Evolutionary conservation across 2,329 filamentous ascomycete species (phyloP).

Genomic region (Fusarium albidum): DNA sequence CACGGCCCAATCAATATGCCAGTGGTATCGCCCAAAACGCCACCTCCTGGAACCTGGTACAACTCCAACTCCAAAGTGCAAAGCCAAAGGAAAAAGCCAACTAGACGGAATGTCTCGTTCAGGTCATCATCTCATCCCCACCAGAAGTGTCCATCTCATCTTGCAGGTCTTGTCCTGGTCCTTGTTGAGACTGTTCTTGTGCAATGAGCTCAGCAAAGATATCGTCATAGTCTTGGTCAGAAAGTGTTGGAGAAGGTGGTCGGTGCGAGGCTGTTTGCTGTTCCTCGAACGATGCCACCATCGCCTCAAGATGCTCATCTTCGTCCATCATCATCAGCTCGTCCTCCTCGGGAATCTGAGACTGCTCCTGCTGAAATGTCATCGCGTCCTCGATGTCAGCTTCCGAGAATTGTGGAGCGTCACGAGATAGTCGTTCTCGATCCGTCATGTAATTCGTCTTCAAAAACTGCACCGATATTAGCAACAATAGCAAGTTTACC

Average conservation of each 20-base stretch:
- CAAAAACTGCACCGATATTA: slow-evolving; percentile 42
- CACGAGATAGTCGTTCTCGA: slow-evolving; percentile 44
- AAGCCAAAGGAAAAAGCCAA: slow-evolving; percentile 4
- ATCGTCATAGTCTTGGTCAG: slow-evolving; percentile 69
- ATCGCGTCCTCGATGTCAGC: slow-evolving; percentile 62
- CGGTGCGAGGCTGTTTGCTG: slow-evolving; percentile 35
- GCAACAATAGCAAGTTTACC: not conserved
- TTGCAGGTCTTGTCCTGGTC: slow-evolving; percentile 33
- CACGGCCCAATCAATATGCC: slow-evolving; percentile 31
- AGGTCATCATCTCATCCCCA: slow-evolving; percentile 32
- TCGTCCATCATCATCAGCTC: slow-evolving; percentile 67
- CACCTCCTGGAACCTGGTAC: slow-evolving; percentile 22
- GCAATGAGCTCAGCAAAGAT: slow-evolving; percentile 60
- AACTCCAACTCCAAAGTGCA: slow-evolving; percentile 31
- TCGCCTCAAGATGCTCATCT: slow-evolving; percentile 64
- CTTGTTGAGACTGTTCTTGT: slow-evolving; percentile 39
- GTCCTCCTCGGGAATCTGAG: slow-evolving; percentile 44
- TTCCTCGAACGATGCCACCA: slow-evolving; percentile 58
- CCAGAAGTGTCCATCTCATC: slow-evolving; percentile 59
- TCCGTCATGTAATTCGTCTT: slow-evolving; percentile 47
- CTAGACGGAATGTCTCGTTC: not conserved
- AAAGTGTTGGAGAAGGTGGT: slow-evolving; percentile 49
- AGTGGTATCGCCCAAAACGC: slow-evolving; percentile 35
- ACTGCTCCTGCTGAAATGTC: slow-evolving; percentile 43
- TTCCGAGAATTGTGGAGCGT: slow-evolving; percentile 54